Base-by-base conservation (phyloP, 2,329 filamentous ascomycete genomes). In the Dothistroma septosporum region DNA sequence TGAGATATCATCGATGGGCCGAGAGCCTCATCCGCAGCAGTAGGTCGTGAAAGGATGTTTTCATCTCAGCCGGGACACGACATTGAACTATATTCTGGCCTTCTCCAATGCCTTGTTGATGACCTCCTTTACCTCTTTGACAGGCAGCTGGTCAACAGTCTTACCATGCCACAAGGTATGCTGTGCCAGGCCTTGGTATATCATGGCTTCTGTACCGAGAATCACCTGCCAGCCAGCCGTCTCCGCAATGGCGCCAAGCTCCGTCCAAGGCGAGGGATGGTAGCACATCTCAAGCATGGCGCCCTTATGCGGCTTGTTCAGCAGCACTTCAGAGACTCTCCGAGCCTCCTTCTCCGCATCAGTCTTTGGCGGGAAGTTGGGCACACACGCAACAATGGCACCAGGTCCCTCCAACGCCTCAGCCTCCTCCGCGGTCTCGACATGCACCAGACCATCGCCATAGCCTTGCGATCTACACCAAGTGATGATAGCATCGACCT, bases 271-370 rank as follows among this genome's bases (percentile, higher is more conserved):
- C 2, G 80, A 74, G 0, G 90, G 90, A 72, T 92, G 90, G 73
- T 92, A 92, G 78, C 89, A 92, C 89, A 93, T 92, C 74, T 92
- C 89, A 61, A 92, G 73, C 59, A 92, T 83, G 7, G 85, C 85
- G 7, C 88, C 89, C 74, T 88, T 87, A 62, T 82, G 76, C 32
- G 78, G 70, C 57, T 79, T 80, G 28, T 66, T 66, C 35, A 83
- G 61, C 55, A 83, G 82, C 2, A 77, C 73, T 68, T 85, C 79
- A 0, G 82, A 74, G 0, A 90, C 80, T 1, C 75, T 73, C 1
- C 89, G 78, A 4, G 87, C 84, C 47, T 79, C 76, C 31, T 80
- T 77, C 78, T 94, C 90, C 31, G 81, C 82, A 1, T 79, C 74
- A 0, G 85, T 88, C 68, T 79, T 79, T 0, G 90, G 90, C n/a